A percentile compares a stretch with the other conserved stretches of the same genome.
Evolutionary conservation across 768 basidiomycete genomes (phyloP).

Genomic region (Lactifluus pinguis): DNA sequence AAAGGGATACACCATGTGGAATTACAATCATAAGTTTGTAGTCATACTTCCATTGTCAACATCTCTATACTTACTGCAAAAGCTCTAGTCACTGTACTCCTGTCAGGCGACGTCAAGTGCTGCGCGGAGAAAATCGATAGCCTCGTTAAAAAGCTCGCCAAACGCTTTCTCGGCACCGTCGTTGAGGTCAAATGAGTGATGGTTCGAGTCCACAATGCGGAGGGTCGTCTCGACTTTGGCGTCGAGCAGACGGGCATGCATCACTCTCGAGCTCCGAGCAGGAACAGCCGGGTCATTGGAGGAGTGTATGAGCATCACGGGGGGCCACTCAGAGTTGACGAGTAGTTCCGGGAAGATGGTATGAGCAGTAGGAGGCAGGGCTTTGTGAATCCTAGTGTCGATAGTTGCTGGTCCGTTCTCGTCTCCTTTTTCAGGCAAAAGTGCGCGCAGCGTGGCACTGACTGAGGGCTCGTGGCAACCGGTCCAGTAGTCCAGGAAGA

Average conservation of each 20-base stretch:
- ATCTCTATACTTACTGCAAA: neutral
- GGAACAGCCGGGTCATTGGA: conserved; percentile 39
- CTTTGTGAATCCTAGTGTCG: neutral
- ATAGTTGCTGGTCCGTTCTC: neutral
- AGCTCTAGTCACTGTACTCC: neutral
- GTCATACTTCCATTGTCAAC: neutral
- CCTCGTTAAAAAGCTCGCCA: conserved; percentile 31
- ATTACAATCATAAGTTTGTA: no score
- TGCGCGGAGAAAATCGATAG: conserved; percentile 22
- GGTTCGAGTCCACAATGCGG: conserved; percentile 36
- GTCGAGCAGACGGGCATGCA: conserved; percentile 28
- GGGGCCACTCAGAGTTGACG: conserved; percentile 34
- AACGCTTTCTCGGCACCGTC: conserved; percentile 34
- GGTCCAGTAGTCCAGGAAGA: conserved; percentile 50
- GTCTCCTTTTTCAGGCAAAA: neutral
- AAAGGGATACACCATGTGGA: no score
- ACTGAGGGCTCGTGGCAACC: conserved; percentile 37
- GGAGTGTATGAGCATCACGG: conserved; percentile 41
- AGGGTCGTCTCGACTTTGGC: conserved; percentile 32
- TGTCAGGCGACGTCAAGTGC: neutral
- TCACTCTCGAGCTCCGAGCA: conserved; percentile 31
- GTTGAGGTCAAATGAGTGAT: conserved; percentile 52
- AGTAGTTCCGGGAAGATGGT: conserved; percentile 41
- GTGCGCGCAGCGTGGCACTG: conserved; percentile 33
- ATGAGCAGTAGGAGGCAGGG: conserved; percentile 27